These are phyloP conservation scores for Cephaloascus albidus DNA, from an alignment of 805 yeast genomes.

Conservation along the genomic window DNA sequence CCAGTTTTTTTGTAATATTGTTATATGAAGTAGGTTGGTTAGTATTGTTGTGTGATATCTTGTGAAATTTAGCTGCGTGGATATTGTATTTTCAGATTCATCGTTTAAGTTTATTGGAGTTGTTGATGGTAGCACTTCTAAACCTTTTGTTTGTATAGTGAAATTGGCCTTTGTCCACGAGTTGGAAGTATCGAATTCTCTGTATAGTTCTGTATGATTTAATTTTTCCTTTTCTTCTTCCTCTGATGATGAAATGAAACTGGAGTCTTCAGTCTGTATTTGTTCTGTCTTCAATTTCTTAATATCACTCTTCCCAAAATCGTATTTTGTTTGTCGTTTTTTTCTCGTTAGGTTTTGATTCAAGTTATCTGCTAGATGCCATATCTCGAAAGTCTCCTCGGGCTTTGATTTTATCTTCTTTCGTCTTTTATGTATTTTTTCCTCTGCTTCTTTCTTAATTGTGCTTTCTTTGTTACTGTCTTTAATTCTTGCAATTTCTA, in stretches of 20 bases:
- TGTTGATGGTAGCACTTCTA: background rate
- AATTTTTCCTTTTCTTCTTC: background rate
- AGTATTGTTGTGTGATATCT: conserved; percentile 24
- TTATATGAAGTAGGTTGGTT: conserved; percentile 36
- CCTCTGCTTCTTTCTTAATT: background rate
- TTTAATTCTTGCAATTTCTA: background rate
- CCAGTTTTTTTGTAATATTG: conserved; percentile 45
- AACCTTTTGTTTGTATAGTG: background rate
- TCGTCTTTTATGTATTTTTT: background rate
- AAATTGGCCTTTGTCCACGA: background rate
- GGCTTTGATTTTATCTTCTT: background rate
- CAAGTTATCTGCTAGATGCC: background rate
- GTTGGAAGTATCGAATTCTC: background rate
- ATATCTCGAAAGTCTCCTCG: background rate
- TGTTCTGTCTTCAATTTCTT: background rate
- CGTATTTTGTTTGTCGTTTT: background rate
- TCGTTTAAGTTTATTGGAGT: background rate
- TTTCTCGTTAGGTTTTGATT: background rate
- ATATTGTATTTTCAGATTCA: background rate
- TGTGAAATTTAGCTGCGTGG: background rate
- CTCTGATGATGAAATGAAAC: background rate
- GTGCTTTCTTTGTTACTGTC: background rate
- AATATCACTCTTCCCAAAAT: background rate
- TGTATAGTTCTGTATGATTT: background rate
- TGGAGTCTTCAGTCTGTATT: background rate